phyloP scores from a whole-genome alignment of 306 rosid genomes.

The Corylus americana region DNA sequence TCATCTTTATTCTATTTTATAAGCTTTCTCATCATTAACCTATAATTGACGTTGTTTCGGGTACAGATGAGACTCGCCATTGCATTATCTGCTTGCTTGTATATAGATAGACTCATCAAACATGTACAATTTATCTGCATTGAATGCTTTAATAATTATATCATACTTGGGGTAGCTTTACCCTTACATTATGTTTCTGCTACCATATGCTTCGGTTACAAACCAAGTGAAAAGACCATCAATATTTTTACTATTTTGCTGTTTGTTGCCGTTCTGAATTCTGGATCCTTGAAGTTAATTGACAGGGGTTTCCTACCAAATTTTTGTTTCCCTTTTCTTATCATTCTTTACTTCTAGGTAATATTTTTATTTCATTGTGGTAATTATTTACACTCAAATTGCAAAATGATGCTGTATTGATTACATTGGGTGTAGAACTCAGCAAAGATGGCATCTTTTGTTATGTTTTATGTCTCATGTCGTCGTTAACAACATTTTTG shows the following conservation, averaged over 20 bases:
- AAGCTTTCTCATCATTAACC: conserved; percentile 56
- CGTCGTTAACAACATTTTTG: not conserved
- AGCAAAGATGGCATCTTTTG: not conserved
- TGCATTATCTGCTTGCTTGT: conserved; percentile 35
- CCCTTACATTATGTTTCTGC: not conserved
- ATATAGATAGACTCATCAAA: conserved; percentile 37
- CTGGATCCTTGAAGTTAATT: not conserved
- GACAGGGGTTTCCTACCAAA: not conserved
- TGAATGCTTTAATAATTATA: not conserved
- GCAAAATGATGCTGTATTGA: not conserved
- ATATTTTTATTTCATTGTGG: not conserved
- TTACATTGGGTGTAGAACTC: not conserved
- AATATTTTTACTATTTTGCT: conserved; percentile 1
- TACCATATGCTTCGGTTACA: not conserved
- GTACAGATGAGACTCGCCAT: conserved; percentile 21
- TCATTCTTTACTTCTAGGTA: not conserved
- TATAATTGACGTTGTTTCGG: conserved; percentile 7
- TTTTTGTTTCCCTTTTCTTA: not conserved
- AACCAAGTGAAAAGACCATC: not conserved
- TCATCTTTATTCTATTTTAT: conserved; percentile 52
- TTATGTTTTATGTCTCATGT: not conserved
- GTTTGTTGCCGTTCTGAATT: not conserved
- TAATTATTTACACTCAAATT: not conserved
- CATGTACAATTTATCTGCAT: not conserved
- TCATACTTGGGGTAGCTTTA: not conserved